Base-by-base conservation (phyloP, 148 eudicot species). In the Camellia lanceoleosa region DNA sequence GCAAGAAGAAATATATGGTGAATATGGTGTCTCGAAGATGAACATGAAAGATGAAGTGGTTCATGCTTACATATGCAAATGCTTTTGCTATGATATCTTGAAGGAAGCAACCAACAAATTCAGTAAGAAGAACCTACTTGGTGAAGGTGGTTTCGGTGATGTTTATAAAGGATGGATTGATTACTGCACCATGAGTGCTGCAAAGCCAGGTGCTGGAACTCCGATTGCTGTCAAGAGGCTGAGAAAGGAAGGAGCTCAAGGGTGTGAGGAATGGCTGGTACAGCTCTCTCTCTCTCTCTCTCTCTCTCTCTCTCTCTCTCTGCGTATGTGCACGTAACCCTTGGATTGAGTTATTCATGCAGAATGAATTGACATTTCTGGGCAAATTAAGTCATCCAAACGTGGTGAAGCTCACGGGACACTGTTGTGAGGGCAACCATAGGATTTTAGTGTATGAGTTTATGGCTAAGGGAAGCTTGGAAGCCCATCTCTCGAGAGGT, bases 131-230 rank as follows among this genome's bases (percentile, higher is more conserved):
- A 79, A 71, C 72, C 19, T 79, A 5, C 20, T 68, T 0, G 81
- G 81, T 0, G 54, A 71, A 46, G 81, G 81, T 3, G 81, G 76
- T 49, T 70, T 59, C 3, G 81, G 76, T 23, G 60, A 79, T 70
- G 81, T 79, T 49, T 79, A 59, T 18, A 79, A 46, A 71, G 81
- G 81, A 1, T 79, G 81, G 81, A 59, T 79, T n/a, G 41, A 79
- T 46, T 30, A 70, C 51, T 62, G 58, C 67, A 79, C 66, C 60
- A 70, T 70, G 68, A 62, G 5, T 5, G 66, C 81, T 44, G 76
- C 81, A 19, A 79, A 79, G 71, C 76, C 76, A 20, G 67, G 73
- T 5, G 14, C 0, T 41, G 81, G 81, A 3, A 18, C 13, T 19
- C 68, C 81, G 7, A 14, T 79, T 44, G 81, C 81, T 16, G 75